Base-by-base conservation (phyloP, 257 asterid species). In the Linderniella brevidens region DNA sequence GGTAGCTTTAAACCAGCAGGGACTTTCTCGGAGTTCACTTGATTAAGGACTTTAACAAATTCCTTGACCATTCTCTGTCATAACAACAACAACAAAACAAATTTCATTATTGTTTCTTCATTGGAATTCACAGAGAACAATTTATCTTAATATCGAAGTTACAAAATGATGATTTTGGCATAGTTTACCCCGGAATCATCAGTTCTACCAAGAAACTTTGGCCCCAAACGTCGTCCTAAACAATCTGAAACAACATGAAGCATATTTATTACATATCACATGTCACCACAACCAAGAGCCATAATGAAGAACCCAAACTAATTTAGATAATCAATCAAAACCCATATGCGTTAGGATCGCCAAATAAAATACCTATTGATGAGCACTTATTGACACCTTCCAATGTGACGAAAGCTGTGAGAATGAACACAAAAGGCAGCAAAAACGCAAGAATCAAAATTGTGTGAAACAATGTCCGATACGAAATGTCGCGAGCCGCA, bases 311-410 rank as follows among this genome's bases (percentile, higher is more conserved):
- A 13, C 18, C 3, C 19, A 9, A 13, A 3, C 19, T n/a, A 44
- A 3, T 13, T 3, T 18, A 8, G 11, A 44, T 13, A 17, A 44
- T 2, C 5, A 8, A 44, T 9, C 48, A 44, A 17, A n/a, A 39
- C 3, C 15, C 4, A 39, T 10, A 1, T 9, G 17, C 46, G 10
- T 46, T 25, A 47, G 41, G 49, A 41, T 48, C 57, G 53, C 19
- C 45, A 59, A 12, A 48, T 58, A 17, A 54, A 60, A 46, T 81
- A 90, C 99, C 99, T 32, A 90, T 55, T 35, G 99, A 77, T 62
- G 96, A 85, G 82, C 99, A 85, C 83, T 90, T 90, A 69, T 85
- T 90, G 86, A 79, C 94, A 58, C 99, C 96, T 79, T 90, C 99
- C 39, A 90, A 96, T 64, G 99, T 90, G 71, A 90, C 83, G 50